Base-by-base conservation (phyloP, 2,329 filamentous ascomycete genomes). In the Sarocladium brachiariae region DNA sequence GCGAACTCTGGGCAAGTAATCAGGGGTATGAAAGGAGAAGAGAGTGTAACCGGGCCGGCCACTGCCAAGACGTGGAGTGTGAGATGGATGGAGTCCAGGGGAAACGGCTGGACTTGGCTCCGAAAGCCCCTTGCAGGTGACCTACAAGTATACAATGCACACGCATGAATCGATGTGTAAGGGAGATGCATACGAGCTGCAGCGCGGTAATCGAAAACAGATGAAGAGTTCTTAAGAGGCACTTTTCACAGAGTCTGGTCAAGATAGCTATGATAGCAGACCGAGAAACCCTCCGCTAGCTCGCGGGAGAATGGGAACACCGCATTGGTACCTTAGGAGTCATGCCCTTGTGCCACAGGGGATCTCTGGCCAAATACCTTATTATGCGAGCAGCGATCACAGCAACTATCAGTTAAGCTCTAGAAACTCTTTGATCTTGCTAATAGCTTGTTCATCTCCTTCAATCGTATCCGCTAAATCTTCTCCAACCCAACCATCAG, bases 401-500 rank as follows among this genome's bases (percentile, higher is more conserved):
- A 31, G 30, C 30, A 31, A 31, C 30, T 31, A 31, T 31, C 8
- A 31, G n/a, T 21, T 16, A 16, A 16, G 35, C 14, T 39, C 35
- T 39, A 45, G 23, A 14, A 49, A 49, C 21, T 53, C 41, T 25
- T 18, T 24, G 47, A 56, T 56, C 30, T 49, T 52, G 9, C 11
- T 35, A 9, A 61, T 48, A 18, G 52, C 66, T 56, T 65, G 61
- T 49, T 63, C 51, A 41, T 71, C 68, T 13, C 69, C 68, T 51
- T 67, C 60, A 18, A 60, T 46, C n/a, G 64, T 69, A 35, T 65
- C 64, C 21, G 58, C 58, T 34, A 67, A 57, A 35, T 69, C 63
- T 34, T 63, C 53, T 51, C 68, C 65, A 6, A 71, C 63, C 68
- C 67, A 71, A 13, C 67, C 66, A n/a, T 65, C 52, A 3, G 67